Evolutionary conservation across 441 rosid species (phyloP), one percentile per base, ranked within the genome.

Genomic region (Erodium chrysanthum): DNA sequence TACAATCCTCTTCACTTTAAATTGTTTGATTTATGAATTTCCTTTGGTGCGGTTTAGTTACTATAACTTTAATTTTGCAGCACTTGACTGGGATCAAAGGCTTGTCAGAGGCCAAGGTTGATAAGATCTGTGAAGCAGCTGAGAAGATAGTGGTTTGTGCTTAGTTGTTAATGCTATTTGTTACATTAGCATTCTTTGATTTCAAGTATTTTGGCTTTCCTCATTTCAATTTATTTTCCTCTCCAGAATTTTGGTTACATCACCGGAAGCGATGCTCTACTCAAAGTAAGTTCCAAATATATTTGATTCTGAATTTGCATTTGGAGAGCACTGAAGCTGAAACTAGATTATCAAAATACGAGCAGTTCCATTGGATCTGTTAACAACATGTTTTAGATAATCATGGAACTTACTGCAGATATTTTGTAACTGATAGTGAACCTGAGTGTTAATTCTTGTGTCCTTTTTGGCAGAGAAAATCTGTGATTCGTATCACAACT

Each of bases 101-200:
- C 68, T 82, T 94, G 79, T 89, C 97, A 2, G 91, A 88, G 80
- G 96, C 96, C 64, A 91, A 94, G 81, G 99, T 88, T 72, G 99
- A 91, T 20, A 91, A 91, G 79, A 94, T 94, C 72, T 94, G 96
- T 58, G 96, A 91, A 88, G 96, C 97, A 52, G 96, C 96, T 23
- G 97, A 94, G 81, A 92, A 91, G 74, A 75, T 89, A 79, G 96
- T 94, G 90, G 96, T 94, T 58, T 11, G 74, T 44, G 15, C 44
- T 48, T 18, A 66, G 92, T 77, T 33, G 42, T 69, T 46, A 4
- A 15, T 21, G 54, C 37, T 21, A 44, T 29, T 25, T 60, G 62
- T 67, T 37, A 4, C 64, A 10, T 3, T 23, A 35, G 14, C 14
- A 66, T 10, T 27, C 20, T 20, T 48, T 15, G 1, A 17, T 31